phyloP scores from a whole-genome alignment of 2,329 filamentous ascomycete species.

The Teratosphaeria viscida region DNA sequence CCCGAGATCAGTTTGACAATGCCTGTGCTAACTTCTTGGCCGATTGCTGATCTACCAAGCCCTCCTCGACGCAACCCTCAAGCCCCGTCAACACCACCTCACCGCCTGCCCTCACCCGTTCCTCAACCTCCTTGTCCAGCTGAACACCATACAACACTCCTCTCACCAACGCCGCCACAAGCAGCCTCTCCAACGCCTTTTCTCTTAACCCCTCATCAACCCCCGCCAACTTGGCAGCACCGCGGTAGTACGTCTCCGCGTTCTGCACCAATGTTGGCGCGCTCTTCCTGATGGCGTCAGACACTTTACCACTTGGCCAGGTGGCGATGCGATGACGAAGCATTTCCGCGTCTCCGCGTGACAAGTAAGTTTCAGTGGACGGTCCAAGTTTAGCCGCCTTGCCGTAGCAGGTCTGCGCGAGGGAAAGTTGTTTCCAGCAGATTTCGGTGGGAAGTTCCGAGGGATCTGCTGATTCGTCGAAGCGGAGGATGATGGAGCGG shows the following conservation, averaged over 20 bases:
- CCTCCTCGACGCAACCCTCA: constrained; percentile 45
- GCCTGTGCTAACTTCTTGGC: constrained; percentile 2
- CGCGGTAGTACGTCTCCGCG: constrained; percentile 48
- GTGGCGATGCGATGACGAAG: constrained; percentile 41
- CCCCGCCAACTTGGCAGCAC: constrained; percentile 30
- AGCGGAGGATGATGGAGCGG: constrained; percentile 19
- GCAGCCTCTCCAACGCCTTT: constrained; percentile 28
- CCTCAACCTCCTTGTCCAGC: constrained; percentile 30
- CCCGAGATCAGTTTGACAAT: neutral
- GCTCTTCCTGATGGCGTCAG: constrained; percentile 35
- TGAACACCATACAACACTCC: constrained; percentile 31
- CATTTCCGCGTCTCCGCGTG: constrained; percentile 47
- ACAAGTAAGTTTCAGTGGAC: constrained; percentile 40
- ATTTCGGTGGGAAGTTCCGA: constrained; percentile 14
- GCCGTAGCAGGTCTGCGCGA: constrained; percentile 41
- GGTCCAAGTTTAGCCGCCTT: constrained; percentile 39
- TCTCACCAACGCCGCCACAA: constrained; percentile 30
- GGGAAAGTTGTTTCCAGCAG: constrained; percentile 44
- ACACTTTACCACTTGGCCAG: constrained; percentile 22
- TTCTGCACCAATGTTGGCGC: constrained; percentile 42
- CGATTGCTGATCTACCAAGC: constrained; percentile 12
- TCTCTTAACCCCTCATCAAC: constrained; percentile 26
- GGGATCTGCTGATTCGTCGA: constrained; percentile 5
- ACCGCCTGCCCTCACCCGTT: neutral
- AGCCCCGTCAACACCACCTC: constrained; percentile 30